Evolutionary conservation across 192 early-diverging fungal species (phyloP).

Genomic region (Paraglomus brasilianum): DNA sequence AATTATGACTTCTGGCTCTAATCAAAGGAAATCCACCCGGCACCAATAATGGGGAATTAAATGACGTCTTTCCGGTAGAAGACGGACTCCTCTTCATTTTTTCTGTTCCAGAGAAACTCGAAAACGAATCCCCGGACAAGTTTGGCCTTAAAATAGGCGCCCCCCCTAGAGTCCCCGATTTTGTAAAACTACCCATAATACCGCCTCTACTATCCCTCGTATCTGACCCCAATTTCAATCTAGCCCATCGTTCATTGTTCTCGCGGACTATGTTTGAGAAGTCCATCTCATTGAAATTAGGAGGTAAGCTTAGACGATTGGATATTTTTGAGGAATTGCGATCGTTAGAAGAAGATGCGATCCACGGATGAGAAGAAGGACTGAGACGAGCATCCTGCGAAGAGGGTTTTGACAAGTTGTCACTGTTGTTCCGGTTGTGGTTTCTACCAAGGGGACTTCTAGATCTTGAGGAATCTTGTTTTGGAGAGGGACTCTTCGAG

Average conservation of each 20-base stretch:
- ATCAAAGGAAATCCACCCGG: slow-evolving; percentile 24
- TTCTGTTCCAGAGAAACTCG: slow-evolving; percentile 1
- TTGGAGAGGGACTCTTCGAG: slow-evolving; percentile 1
- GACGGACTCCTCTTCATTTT: slow-evolving; percentile 26
- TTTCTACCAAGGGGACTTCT: slow-evolving; percentile 14
- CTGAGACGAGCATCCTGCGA: slow-evolving; percentile 25
- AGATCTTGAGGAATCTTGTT: slow-evolving; percentile 16
- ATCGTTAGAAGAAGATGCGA: background rate
- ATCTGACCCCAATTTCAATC: slow-evolving; percentile 15
- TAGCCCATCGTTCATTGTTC: slow-evolving; percentile 29
- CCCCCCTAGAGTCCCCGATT: background rate
- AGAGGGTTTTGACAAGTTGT: slow-evolving; percentile 5
- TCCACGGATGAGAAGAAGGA: slow-evolving; percentile 14
- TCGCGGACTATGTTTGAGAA: slow-evolving; percentile 16
- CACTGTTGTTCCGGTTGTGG: background rate
- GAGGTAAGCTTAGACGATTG: slow-evolving; percentile 24
- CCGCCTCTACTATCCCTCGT: background rate
- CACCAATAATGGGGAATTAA: background rate
- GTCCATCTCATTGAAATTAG: slow-evolving; percentile 13
- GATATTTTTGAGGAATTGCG: slow-evolving; percentile 17
- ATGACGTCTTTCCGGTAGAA: background rate
- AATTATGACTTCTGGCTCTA: slow-evolving; percentile 23
- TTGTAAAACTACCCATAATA: slow-evolving; percentile 27
- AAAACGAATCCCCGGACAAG: slow-evolving; percentile 9
- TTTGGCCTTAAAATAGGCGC: slow-evolving; percentile 1